Evolutionary conservation across 2,329 filamentous ascomycete species (phyloP).

Genomic region (Biscogniauxia marginata): DNA sequence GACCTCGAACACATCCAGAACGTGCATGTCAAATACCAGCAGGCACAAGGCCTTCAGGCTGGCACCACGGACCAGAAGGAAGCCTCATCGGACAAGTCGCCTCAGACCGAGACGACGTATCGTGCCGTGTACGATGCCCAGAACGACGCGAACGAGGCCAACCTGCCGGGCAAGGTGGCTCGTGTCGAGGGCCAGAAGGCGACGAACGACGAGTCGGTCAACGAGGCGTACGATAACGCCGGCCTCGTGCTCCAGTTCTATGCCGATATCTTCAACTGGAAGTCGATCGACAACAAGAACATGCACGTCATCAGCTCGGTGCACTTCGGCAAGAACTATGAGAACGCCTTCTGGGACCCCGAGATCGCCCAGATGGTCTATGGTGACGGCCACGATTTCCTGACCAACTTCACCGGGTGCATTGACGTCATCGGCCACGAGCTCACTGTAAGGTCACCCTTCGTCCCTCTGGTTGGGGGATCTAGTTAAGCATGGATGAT

Average conservation of each 20-base stretch:
- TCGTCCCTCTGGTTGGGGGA: neutral
- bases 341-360: constrained; percentile 56
- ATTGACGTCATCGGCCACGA: constrained; percentile 59
- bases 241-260: constrained; percentile 51
- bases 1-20: constrained; percentile 40
- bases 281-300: constrained; percentile 52
- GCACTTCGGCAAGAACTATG: constrained; percentile 49
- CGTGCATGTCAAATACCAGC: constrained; percentile 33
- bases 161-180: constrained; percentile 43
- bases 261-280: constrained; percentile 47
- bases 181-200: constrained; percentile 43
- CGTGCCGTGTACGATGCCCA: constrained; percentile 47
- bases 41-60: constrained; percentile 23
- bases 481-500: neutral
- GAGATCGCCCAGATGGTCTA: constrained; percentile 52
- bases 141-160: constrained; percentile 34
- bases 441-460: constrained; percentile 37
- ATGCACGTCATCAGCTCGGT: constrained; percentile 51
- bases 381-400: constrained; percentile 52
- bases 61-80: neutral
- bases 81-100: constrained; percentile 6
- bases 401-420: constrained; percentile 50
- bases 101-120: constrained; percentile 32
- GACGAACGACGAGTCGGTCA: constrained; percentile 42
- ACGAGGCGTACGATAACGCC: constrained; percentile 50